Conservation (phyloP, 2,329 filamentous ascomycete species). For the Beauveria pseudobassiana region DNA sequence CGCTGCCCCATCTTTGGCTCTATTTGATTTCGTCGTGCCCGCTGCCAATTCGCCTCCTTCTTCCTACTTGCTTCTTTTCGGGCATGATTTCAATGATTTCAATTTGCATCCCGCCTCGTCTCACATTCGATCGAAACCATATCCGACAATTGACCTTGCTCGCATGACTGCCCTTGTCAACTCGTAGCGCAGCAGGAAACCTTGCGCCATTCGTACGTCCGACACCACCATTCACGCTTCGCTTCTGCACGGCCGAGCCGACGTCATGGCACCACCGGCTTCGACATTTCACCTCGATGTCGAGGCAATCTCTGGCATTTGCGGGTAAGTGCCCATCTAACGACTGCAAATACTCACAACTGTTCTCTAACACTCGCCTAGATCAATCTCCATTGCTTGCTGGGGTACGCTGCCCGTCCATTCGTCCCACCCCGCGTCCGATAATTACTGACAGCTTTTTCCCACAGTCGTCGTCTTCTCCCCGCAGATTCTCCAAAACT, state of each 20-base stretch:
- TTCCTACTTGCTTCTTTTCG: neutral
- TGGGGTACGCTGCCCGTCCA: conserved; percentile 47
- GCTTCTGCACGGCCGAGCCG: neutral
- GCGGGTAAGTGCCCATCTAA: conserved; percentile 64
- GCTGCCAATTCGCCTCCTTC: neutral
- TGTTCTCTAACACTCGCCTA: conserved; percentile 25
- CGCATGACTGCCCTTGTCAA: neutral
- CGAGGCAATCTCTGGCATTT: conserved; percentile 86
- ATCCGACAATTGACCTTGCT: neutral
- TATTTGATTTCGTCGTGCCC: neutral
- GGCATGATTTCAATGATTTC: neutral
- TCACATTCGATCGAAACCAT: too few relatives aligned
- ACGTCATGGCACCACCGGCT: conserved; percentile 46
- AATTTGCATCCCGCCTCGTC: neutral
- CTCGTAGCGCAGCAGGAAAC: neutral
- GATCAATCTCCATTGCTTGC: conserved; percentile 92
- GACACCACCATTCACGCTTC: neutral
- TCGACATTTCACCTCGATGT: conserved; percentile 66
- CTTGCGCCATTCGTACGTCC: neutral
- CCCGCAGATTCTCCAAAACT: conserved; percentile 94
- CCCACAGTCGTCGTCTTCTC: conserved; percentile 85
- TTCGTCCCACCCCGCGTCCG: neutral
- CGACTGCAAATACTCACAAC: neutral
- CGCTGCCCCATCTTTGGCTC: neutral
- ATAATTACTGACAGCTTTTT: neutral